phyloP scores from a whole-genome alignment of 192 early-diverging fungal species.

The Backusella tuberculispora region DNA sequence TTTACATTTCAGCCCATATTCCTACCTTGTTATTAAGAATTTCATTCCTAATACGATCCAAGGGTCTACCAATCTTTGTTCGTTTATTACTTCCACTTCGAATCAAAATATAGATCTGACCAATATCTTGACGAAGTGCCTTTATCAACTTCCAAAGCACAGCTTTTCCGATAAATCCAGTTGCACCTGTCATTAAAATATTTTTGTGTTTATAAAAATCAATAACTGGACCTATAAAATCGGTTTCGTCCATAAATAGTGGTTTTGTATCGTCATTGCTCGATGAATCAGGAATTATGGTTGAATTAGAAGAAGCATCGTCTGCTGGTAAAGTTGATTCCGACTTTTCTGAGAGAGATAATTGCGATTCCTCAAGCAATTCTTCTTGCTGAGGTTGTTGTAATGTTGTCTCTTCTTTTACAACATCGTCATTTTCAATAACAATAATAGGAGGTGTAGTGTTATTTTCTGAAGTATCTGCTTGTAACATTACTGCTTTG shows the following conservation, averaged over 20 bases:
- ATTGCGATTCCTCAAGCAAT: not conserved
- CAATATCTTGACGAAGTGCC: slow-evolving; percentile 45
- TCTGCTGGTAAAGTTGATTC: slow-evolving; percentile 15
- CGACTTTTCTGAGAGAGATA: slow-evolving; percentile 8
- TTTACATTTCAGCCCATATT: not conserved
- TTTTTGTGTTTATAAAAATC: slow-evolving; percentile 40
- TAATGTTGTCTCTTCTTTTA: not conserved
- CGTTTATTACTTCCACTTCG: slow-evolving; percentile 41
- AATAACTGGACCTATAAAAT: slow-evolving; percentile 12
- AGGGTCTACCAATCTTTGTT: slow-evolving; percentile 41
- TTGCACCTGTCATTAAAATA: slow-evolving; percentile 55
- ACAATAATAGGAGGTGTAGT: not conserved
- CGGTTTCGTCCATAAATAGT: not conserved
- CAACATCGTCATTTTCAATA: not conserved
- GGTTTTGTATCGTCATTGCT: slow-evolving; percentile 16
- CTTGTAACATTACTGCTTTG: not conserved
- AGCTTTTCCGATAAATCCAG: slow-evolving; percentile 59
- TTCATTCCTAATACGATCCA: slow-evolving; percentile 39
- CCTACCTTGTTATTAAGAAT: slow-evolving; percentile 40
- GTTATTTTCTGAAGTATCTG: not conserved
- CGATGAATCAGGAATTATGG: slow-evolving; percentile 8
- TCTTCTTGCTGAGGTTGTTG: not conserved
- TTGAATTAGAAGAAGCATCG: slow-evolving; percentile 13
- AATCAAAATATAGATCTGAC: slow-evolving; percentile 33
- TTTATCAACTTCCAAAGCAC: slow-evolving; percentile 54